Evolutionary conservation across 306 rosid species (phyloP).

Genomic region (Prunus padus): DNA sequence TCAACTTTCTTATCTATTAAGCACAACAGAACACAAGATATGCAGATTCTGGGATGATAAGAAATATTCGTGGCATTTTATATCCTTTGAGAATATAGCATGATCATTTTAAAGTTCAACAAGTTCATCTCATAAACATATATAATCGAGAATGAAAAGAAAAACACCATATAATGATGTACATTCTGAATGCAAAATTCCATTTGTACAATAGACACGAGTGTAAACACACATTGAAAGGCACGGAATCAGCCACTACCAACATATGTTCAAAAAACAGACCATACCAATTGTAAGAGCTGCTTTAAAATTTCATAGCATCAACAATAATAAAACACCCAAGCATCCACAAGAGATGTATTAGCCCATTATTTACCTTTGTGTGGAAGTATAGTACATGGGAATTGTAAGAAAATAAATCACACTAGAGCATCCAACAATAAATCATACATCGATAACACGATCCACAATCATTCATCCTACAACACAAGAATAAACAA

Average conservation of each 20-base stretch:
- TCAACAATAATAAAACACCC: not conserved
- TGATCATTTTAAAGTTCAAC: not conserved
- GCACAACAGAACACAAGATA: not conserved
- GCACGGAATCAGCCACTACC: not conserved
- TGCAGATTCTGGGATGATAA: not conserved
- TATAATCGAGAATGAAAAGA: not conserved
- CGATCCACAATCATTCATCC: not conserved
- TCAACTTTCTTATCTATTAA: not conserved
- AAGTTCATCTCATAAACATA: not conserved
- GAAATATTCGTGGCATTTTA: not conserved
- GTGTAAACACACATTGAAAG: not conserved
- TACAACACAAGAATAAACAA: too few relatives aligned
- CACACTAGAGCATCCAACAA: not conserved
- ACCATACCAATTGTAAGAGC: not conserved
- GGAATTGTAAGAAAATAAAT: not conserved
- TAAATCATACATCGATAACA: not conserved
- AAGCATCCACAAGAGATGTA: not conserved
- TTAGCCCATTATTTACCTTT: not conserved
- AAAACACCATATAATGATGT: not conserved
- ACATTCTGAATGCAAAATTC: not conserved
- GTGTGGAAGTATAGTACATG: not conserved
- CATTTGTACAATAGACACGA: not conserved
- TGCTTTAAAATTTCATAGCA: not conserved
- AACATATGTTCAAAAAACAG: not conserved
- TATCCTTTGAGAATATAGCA: not conserved